These are phyloP conservation scores for Nitzschia sp. DNA, from an alignment of 108 stramenopile species.

Conservation along the genomic window DNA sequence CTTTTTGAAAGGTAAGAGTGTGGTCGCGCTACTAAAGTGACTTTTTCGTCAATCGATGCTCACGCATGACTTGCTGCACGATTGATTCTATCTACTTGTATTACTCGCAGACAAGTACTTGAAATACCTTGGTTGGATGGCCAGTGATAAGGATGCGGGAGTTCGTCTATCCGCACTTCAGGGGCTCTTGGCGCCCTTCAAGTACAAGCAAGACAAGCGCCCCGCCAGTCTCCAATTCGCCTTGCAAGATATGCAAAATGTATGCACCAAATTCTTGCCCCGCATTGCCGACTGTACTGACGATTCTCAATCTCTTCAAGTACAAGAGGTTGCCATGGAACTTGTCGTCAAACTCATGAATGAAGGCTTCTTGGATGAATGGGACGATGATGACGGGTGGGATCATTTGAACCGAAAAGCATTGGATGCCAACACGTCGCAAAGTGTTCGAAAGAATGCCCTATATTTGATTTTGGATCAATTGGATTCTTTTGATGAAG, in stretches of 20 bases:
- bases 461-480: slow-evolving; percentile 86
- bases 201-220: slow-evolving; percentile 31
- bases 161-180: slow-evolving; percentile 73
- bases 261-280: slow-evolving; percentile 70
- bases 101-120: slow-evolving; percentile 66
- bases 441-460: slow-evolving; percentile 60
- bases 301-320: slow-evolving; percentile 35
- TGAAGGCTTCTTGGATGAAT: slow-evolving; percentile 78
- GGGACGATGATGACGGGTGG: slow-evolving; percentile 80
- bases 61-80: no score
- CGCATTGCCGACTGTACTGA: slow-evolving; percentile 65
- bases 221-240: slow-evolving; percentile 50
- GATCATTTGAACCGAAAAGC: slow-evolving; percentile 73
- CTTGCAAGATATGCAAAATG: slow-evolving; percentile 54
- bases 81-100: no score
- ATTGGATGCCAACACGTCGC: slow-evolving; percentile 60
- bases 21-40: no score
- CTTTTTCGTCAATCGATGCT: no score
- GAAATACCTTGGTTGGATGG: slow-evolving; percentile 92
- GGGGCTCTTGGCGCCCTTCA: slow-evolving; percentile 68
- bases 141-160: slow-evolving; percentile 62
- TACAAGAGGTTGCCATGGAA: slow-evolving; percentile 77
- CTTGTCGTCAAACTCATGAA: slow-evolving; percentile 60
- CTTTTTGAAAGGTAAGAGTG: slow-evolving; percentile 47
- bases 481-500: slow-evolving; percentile 83